These are phyloP conservation scores for Terana coerulea DNA, from an alignment of 768 basidiomycete genomes.

Conservation along the genomic window DNA sequence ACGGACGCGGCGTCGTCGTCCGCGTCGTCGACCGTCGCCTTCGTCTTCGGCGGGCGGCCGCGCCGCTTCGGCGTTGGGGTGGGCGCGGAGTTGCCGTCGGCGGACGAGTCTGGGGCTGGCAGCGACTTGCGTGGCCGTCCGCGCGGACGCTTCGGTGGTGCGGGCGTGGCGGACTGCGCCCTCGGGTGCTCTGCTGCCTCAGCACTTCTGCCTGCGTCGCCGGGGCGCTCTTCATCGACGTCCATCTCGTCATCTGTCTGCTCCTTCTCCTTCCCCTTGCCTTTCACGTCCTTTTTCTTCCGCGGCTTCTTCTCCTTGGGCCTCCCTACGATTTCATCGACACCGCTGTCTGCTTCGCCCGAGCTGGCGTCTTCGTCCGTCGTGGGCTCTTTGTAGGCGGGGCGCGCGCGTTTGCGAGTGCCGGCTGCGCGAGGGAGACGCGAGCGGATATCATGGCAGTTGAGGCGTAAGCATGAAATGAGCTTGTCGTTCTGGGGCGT, in stretches of 20 bases:
- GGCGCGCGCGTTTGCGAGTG: constrained; percentile 26
- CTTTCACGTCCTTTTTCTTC: constrained; percentile 14
- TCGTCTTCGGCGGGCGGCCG: constrained; percentile 9
- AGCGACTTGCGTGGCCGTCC: constrained; percentile 7
- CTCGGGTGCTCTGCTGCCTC: neutral
- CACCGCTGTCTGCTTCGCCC: constrained; percentile 28
- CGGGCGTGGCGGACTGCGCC: constrained; percentile 15
- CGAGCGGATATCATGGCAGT: constrained; percentile 45
- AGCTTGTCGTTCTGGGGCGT: constrained; percentile 66
- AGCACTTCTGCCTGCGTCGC: constrained; percentile 15
- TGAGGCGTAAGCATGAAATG: constrained; percentile 48
- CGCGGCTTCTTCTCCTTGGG: constrained; percentile 15
- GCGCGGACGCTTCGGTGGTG: constrained; percentile 5
- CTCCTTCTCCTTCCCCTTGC: constrained; percentile 17
- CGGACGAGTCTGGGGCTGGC: neutral
- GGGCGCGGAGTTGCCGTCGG: neutral
- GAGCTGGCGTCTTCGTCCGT: constrained; percentile 26
- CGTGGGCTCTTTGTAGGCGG: constrained; percentile 20
- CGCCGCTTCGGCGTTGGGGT: constrained; percentile 4
- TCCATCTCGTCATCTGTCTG: constrained; percentile 21
- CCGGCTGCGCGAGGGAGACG: constrained; percentile 20
- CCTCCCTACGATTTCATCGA: constrained; percentile 27
- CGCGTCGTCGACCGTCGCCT: constrained; percentile 5
- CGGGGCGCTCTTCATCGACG: constrained; percentile 22
- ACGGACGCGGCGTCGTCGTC: neutral